Evolutionary conservation across 805 yeast species (phyloP), one percentile per base, ranked within the genome.

Genomic region (Lachancea meyersii): DNA sequence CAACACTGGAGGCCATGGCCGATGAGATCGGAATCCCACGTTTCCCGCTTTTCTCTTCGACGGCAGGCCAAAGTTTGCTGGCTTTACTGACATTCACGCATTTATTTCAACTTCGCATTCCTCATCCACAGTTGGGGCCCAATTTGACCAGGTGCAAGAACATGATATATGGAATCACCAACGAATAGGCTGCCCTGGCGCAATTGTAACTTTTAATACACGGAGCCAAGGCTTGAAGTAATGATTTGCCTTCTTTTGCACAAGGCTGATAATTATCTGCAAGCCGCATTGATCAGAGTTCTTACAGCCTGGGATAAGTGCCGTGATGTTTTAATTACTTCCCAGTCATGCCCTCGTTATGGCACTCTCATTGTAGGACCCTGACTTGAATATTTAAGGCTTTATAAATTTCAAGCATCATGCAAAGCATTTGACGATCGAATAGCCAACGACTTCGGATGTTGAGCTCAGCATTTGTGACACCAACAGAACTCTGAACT

Each of bases 11-110:
- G 53, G 69, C 71, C 41, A 64, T 82, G 45, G 84, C 87, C 0
- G 89, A 82, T 54, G 89, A 82, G 43, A 65, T 82, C 41, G 79
- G 80, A 5, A 73, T 82, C 37, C 82, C 84, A 11, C 76, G 82
- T 39, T 72, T 79, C 26, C 65, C 63, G 48, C 67, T 74, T 49
- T 77, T 63, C 59, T 76, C 64, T 48, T 82, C 67, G 48, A 80
- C 75, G 55, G 86, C 77, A 54, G 88, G 79, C 4, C 79, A 75
- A 54, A 73, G 79, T 17, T 70, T 80, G 48, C 67, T 82, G 48
- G 75, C 84, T 7, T 73, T 77, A 66, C 70, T 81, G 48, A 79
- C 85, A 47, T 79, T 78, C 54, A 76, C 78, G 58, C 86, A 80
- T 53, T 61, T 80, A 51, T 60, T 64, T 23, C 61, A 60, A 28